A percentile compares a stretch with the other conserved stretches of the same genome.
These are phyloP conservation scores for Penicillium longicatenatum DNA, from an alignment of 495 filamentous ascomycete genomes.

Conservation along the genomic window DNA sequence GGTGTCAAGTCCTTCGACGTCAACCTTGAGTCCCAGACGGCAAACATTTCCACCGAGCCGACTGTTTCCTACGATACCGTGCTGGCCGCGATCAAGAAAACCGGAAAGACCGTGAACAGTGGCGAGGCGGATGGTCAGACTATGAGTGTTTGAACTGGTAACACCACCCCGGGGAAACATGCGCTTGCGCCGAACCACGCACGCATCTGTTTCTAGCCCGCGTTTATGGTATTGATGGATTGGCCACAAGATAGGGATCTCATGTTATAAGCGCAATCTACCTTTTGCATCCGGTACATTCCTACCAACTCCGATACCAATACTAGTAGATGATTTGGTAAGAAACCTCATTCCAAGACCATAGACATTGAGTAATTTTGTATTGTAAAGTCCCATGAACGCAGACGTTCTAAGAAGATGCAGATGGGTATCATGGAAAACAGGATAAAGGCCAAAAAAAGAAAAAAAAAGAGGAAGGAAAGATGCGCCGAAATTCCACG, in stretches of 20 bases:
- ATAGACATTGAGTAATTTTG: neutral
- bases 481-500: neutral
- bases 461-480: conserved; percentile 8
- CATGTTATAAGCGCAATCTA: conserved; percentile 12
- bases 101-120: conserved; percentile 83
- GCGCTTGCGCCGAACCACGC: too few relatives aligned
- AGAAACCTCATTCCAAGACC: neutral
- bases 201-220: neutral
- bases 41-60: conserved; percentile 66
- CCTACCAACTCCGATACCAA: neutral
- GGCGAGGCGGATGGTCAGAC: conserved; percentile 62
- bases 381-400: conserved; percentile 8
- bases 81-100: conserved; percentile 88
- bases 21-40: conserved; percentile 80
- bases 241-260: neutral
- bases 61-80: conserved; percentile 75
- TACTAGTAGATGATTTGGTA: neutral
- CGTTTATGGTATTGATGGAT: neutral
- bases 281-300: conserved; percentile 2
- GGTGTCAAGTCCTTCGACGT: conserved; percentile 87
- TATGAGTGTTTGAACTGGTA: conserved; percentile 32
- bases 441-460: neutral
- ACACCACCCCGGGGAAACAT: too few relatives aligned
- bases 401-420: conserved; percentile 23
- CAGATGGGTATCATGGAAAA: conserved; percentile 39